phyloP scores from a whole-genome alignment of 371 early-diverging fungal species.

The Syncephalastrum sp. region DNA sequence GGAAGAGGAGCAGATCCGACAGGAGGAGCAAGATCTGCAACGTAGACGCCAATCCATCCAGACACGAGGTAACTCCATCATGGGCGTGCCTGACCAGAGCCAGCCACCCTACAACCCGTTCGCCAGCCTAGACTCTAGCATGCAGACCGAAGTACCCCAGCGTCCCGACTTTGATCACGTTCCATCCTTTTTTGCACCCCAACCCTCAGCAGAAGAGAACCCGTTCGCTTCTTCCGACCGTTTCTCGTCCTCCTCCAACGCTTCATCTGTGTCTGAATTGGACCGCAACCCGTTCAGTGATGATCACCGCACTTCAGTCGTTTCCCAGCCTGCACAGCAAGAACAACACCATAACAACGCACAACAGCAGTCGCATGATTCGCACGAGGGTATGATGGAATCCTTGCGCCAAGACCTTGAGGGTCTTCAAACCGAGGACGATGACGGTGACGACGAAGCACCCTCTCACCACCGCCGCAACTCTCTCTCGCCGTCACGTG shows the following conservation, averaged over 20 bases:
- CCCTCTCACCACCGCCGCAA: background rate
- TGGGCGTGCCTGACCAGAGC: slow-evolving; percentile 10
- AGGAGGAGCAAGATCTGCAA: slow-evolving; percentile 21
- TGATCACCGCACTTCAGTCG: slow-evolving; percentile 59
- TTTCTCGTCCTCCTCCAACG: slow-evolving; percentile 3
- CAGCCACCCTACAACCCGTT: slow-evolving; percentile 1
- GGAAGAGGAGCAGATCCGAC: slow-evolving; percentile 24
- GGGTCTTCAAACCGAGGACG: too few relatives aligned
- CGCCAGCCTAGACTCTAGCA: slow-evolving; percentile 1
- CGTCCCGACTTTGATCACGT: too few relatives aligned
- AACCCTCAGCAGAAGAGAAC: too few relatives aligned
- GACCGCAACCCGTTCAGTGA: too few relatives aligned
- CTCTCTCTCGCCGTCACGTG: background rate
- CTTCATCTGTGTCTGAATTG: background rate
- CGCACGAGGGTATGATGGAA: too few relatives aligned
- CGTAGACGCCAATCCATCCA: slow-evolving; percentile 17
- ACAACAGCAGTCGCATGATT: too few relatives aligned
- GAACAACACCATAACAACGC: background rate
- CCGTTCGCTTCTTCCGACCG: background rate
- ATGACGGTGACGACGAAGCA: too few relatives aligned
- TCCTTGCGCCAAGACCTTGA: too few relatives aligned
- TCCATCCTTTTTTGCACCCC: too few relatives aligned
- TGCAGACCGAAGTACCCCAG: background rate
- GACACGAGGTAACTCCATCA: slow-evolving; percentile 15
- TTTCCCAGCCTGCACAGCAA: slow-evolving; percentile 90